Evolutionary conservation across 495 filamentous ascomycete species (phyloP).

Genomic region (Trichoderma asperelloides): DNA sequence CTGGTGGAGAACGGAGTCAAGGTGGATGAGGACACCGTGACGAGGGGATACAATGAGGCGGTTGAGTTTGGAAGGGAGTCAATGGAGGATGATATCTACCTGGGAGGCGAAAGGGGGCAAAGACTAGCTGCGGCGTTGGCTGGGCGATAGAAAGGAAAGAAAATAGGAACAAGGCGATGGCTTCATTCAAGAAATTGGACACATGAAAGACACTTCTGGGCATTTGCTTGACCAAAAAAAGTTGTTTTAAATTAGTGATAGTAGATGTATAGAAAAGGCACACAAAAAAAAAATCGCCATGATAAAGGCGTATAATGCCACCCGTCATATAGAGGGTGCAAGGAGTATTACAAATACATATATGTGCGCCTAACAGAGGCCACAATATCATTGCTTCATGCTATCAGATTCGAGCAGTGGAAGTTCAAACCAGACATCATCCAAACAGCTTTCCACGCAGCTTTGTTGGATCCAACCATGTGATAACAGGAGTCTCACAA

Average conservation of each 20-base stretch:
- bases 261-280: no score
- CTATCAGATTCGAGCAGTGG: not conserved
- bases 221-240: no score
- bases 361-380: not conserved
- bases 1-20: constrained; percentile 71
- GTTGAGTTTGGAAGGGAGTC: constrained; percentile 59
- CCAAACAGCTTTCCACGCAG: not conserved
- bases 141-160: constrained; percentile 44
- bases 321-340: not conserved
- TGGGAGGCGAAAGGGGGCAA: constrained; percentile 63
- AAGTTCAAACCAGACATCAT: not conserved
- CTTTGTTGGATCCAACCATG: not conserved
- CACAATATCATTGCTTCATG: not conserved
- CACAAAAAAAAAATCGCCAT: not conserved
- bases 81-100: constrained; percentile 46
- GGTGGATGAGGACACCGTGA: constrained; percentile 90
- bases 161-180: constrained; percentile 51
- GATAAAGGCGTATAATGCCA: no score
- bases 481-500: not conserved
- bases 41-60: constrained; percentile 68
- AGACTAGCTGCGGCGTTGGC: constrained; percentile 52
- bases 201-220: no score
- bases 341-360: not conserved
- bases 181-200: not conserved
- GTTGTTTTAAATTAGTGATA: no score